Conservation (phyloP, 2,329 filamentous ascomycete species). For the Purpureocillium takamizusanense region DNA sequence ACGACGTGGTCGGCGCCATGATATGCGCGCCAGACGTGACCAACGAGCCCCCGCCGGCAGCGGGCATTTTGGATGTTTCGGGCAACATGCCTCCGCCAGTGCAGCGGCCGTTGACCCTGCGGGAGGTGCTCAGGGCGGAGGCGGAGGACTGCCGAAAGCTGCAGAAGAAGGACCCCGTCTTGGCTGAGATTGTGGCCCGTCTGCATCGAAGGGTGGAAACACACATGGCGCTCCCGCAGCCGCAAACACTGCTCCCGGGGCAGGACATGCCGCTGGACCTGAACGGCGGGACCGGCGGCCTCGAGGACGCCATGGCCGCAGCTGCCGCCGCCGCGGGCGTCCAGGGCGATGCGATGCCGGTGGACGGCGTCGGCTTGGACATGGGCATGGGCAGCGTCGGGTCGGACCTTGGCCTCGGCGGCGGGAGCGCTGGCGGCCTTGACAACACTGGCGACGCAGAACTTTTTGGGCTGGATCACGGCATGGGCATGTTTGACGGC, state of each 20-base stretch:
- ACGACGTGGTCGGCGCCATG: constrained; percentile 61
- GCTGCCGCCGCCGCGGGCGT: constrained; percentile 31
- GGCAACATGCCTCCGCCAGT: constrained; percentile 24
- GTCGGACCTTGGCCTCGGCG: constrained; percentile 27
- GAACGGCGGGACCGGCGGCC: constrained; percentile 24
- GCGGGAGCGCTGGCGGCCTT: constrained; percentile 20
- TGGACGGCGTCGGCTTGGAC: constrained; percentile 36
- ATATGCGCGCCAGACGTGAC: constrained; percentile 57
- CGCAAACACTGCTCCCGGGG: constrained; percentile 31
- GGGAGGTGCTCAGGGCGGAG: constrained; percentile 48
- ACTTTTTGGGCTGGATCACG: constrained; percentile 28
- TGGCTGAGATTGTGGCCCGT: constrained; percentile 54
- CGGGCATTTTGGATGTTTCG: constrained; percentile 22
- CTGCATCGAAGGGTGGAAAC: constrained; percentile 56
- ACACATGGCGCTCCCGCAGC: constrained; percentile 42
- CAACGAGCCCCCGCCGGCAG: constrained; percentile 27
- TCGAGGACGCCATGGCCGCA: constrained; percentile 34
- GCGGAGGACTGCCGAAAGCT: constrained; percentile 48
- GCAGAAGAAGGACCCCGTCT: constrained; percentile 44
- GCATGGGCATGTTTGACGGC: constrained; percentile 36
- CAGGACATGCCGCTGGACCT: constrained; percentile 31
- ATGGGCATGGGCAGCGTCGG: constrained; percentile 28
- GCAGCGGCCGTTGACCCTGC: constrained; percentile 46
- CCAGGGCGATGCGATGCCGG: constrained; percentile 27
- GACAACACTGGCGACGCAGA: constrained; percentile 26